phyloP scores from a whole-genome alignment of 139 green algal species.

The Bryopsis sp. region DNA sequence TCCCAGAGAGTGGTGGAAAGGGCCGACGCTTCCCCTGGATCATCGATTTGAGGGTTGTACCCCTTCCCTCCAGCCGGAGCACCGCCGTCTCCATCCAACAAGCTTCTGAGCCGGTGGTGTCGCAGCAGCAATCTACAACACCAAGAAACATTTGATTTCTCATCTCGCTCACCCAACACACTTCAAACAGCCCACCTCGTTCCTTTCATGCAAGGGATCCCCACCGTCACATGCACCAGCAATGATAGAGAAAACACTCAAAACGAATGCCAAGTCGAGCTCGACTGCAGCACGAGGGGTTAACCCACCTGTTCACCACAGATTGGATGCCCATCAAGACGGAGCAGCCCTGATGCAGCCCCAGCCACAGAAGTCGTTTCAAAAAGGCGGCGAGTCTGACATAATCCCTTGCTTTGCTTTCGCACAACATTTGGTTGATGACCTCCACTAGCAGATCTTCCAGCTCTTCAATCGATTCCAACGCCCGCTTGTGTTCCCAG shows the following conservation, averaged over 20 bases:
- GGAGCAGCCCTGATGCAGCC: background rate
- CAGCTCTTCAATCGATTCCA: background rate
- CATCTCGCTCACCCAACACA: no score
- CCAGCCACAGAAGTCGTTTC: background rate
- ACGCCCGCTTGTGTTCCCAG: no score
- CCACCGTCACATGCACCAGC: no score
- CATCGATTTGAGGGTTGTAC: background rate
- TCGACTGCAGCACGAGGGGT: no score
- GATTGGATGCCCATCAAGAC: background rate
- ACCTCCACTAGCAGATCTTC: background rate
- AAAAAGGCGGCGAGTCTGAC: background rate
- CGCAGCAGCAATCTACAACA: background rate
- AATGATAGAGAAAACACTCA: no score
- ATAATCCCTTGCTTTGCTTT: slow-evolving; percentile 1
- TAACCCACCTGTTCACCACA: background rate
- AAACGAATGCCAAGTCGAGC: no score
- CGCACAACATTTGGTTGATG: slow-evolving; percentile 8
- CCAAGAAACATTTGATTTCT: no score
- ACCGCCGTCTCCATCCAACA: background rate
- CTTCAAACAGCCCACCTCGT: no score
- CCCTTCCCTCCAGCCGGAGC: background rate
- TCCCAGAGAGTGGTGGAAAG: background rate
- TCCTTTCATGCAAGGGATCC: no score
- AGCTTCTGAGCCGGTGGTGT: background rate
- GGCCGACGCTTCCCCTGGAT: background rate